Evolutionary conservation across 2,329 filamentous ascomycete genomes (phyloP).

Genomic region (Ophiostoma sp.): DNA sequence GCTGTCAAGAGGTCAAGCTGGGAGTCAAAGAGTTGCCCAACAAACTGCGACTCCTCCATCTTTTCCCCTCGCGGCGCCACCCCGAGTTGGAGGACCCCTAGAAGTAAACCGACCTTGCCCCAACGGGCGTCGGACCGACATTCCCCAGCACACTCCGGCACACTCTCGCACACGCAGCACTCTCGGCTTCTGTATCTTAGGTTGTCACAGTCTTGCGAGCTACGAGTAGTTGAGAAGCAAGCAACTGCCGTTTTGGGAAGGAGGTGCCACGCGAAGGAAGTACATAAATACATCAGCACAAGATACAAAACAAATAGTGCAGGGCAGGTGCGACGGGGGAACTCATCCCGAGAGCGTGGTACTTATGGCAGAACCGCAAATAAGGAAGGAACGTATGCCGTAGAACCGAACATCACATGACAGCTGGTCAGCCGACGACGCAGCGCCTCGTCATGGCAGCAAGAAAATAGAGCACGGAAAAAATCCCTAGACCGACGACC

Average conservation of each 20-base stretch:
- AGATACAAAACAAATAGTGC: not conserved
- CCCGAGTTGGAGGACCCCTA: conserved; percentile 7
- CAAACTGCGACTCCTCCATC: conserved; percentile 1
- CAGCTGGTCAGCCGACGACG: not conserved
- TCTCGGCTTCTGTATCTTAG: too few species aligned
- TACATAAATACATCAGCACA: not conserved
- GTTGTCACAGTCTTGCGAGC: too few species aligned
- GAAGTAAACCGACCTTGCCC: not conserved
- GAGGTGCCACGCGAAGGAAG: not conserved
- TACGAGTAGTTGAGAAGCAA: not conserved
- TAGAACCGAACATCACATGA: not conserved
- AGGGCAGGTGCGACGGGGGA: not conserved
- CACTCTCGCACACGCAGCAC: too few species aligned
- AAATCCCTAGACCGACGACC: not conserved
- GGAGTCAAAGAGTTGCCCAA: not conserved
- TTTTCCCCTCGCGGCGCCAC: conserved; percentile 12
- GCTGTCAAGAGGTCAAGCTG: too few species aligned
- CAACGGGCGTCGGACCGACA: conserved; percentile 15
- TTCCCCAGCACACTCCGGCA: not conserved
- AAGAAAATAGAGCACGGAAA: not conserved
- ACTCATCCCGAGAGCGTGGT: not conserved
- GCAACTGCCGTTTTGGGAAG: not conserved
- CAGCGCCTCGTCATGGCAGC: not conserved
- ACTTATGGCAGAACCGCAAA: not conserved
- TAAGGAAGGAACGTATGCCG: not conserved